These are phyloP conservation scores for Wickerhamomyces rabaulensis DNA, from an alignment of 805 yeast genomes.

Conservation along the genomic window DNA sequence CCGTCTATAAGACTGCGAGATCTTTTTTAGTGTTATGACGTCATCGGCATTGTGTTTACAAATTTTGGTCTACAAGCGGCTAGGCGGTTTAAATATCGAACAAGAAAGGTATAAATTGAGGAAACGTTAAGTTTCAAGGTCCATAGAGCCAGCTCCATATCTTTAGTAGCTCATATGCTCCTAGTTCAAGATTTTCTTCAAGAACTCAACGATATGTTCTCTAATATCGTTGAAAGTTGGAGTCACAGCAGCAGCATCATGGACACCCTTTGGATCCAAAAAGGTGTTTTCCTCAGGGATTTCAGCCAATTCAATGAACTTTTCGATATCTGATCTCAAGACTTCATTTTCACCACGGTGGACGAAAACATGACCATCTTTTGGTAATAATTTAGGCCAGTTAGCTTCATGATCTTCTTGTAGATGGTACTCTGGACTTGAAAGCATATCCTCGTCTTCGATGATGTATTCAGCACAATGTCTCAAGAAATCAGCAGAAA, in stretches of 20 bases:
- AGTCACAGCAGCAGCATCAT: constrained; percentile 4
- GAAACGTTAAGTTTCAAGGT: too few relatives aligned
- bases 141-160: too few relatives aligned
- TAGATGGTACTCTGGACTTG: constrained; percentile 1
- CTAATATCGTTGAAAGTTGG: background rate
- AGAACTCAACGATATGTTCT: background rate
- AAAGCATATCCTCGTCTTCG: background rate
- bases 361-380: background rate
- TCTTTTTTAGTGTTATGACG: too few relatives aligned
- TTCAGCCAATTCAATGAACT: background rate
- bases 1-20: too few relatives aligned
- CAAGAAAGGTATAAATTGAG: too few relatives aligned
- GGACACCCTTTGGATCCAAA: constrained; percentile 1
- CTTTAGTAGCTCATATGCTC: too few relatives aligned
- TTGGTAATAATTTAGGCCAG: constrained; percentile 9
- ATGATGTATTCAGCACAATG: constrained; percentile 4
- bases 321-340: constrained; percentile 9
- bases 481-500: constrained; percentile 1
- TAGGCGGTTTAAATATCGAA: too few relatives aligned
- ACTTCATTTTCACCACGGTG: constrained; percentile 12
- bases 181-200: background rate
- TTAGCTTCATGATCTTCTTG: constrained; percentile 4
- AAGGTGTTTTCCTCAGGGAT: background rate
- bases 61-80: too few relatives aligned
- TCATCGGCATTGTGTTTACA: too few relatives aligned